Conservation (phyloP, 2,329 filamentous ascomycete genomes). For the Acarospora socialis region DNA sequence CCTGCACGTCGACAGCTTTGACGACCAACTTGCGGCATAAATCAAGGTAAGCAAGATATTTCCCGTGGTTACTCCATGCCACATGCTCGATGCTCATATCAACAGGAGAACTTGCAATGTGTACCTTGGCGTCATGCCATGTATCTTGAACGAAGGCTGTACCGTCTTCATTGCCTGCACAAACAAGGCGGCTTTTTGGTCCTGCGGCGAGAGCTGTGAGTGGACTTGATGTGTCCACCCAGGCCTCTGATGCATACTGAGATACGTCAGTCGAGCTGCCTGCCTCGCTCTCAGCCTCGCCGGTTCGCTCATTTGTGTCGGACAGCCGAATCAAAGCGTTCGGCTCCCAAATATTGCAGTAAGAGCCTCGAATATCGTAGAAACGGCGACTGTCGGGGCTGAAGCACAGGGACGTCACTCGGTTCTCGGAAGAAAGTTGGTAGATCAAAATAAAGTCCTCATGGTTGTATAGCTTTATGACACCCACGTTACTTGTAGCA, state of each 20-base stretch:
- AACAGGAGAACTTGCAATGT: no score
- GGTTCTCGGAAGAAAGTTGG: slow-evolving; percentile 18
- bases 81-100: slow-evolving; percentile 1
- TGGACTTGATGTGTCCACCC: slow-evolving; percentile 1
- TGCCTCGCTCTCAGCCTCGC: slow-evolving; percentile 2
- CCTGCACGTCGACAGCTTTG: background rate
- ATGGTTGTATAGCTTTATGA: slow-evolving; percentile 17
- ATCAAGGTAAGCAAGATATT: background rate
- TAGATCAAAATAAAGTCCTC: slow-evolving; percentile 18
- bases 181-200: background rate
- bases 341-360: slow-evolving; percentile 21
- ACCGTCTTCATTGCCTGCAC: slow-evolving; percentile 5
- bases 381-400: slow-evolving; percentile 17
- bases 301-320: slow-evolving; percentile 12
- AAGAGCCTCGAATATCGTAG: slow-evolving; percentile 17
- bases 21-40: background rate
- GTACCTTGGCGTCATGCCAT: no score
- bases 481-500: slow-evolving; percentile 19
- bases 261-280: slow-evolving; percentile 3
- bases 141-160: background rate
- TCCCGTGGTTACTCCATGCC: slow-evolving; percentile 3
- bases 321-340: slow-evolving; percentile 14
- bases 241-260: slow-evolving; percentile 1
- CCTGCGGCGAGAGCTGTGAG: slow-evolving; percentile 4
- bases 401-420: slow-evolving; percentile 15